phyloP scores from a whole-genome alignment of 768 basidiomycete species.

The Rhizopogon vinicolor region DNA sequence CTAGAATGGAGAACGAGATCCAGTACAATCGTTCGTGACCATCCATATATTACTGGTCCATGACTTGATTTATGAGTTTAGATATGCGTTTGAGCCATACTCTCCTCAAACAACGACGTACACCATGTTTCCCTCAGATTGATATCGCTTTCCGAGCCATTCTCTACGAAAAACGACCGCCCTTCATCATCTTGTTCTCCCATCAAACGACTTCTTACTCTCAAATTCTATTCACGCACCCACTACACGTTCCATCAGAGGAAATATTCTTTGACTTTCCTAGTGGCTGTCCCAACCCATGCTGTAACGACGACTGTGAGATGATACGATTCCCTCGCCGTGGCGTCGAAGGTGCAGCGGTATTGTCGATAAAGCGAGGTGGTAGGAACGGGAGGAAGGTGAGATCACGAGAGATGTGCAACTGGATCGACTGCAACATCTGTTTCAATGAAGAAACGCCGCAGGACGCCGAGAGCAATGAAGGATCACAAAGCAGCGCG shows the following conservation, averaged over 20 bases:
- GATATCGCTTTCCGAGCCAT: conserved; percentile 75
- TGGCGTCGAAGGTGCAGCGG: conserved; percentile 55
- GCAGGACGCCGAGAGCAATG: conserved; percentile 31
- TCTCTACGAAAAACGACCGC: conserved; percentile 70
- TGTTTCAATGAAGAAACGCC: conserved; percentile 46
- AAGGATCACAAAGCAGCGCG: conserved; percentile 39
- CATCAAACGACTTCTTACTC: conserved; percentile 79
- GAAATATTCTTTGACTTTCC: conserved; percentile 77
- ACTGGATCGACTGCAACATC: conserved; percentile 74
- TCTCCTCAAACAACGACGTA: conserved; percentile 63
- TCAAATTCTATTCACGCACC: conserved; percentile 75
- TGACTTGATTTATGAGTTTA: conserved; percentile 11
- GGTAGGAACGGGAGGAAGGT: conserved; percentile 44
- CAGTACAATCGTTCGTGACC: conserved; percentile 61
- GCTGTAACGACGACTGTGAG: conserved; percentile 78
- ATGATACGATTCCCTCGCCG: conserved; percentile 75
- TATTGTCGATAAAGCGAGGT: conserved; percentile 60
- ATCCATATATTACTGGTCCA: neutral
- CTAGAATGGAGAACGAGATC: conserved; percentile 61
- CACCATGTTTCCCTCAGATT: conserved; percentile 79
- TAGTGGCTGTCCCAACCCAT: conserved; percentile 74
- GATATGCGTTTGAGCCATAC: conserved; percentile 69
- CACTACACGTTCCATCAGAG: conserved; percentile 62
- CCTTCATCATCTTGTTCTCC: conserved; percentile 74
- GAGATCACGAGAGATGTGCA: conserved; percentile 65